Conservation (phyloP, 2,329 filamentous ascomycete genomes). For the Clathrospora elynae region DNA sequence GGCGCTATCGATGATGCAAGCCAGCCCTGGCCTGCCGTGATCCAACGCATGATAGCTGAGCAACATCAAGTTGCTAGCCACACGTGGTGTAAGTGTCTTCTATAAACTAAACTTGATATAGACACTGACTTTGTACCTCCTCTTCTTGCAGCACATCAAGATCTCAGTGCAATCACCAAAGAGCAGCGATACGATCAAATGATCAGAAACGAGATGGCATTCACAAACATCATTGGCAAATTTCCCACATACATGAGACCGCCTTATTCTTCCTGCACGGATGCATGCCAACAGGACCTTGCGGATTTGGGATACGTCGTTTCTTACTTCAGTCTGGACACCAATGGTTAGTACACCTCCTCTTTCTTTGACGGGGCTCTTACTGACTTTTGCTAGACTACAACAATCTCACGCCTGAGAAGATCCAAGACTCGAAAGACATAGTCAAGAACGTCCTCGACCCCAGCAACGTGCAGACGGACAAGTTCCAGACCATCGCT, state of each 20-base stretch:
- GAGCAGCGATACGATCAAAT: conserved; percentile 56
- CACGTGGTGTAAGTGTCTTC: too few species aligned
- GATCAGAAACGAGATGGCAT: conserved; percentile 60
- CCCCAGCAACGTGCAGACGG: conserved; percentile 23
- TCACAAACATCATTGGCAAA: conserved; percentile 59
- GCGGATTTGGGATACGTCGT: conserved; percentile 61
- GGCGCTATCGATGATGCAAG: conserved; percentile 58
- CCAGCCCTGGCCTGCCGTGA: conserved; percentile 54
- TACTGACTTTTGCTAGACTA: conserved; percentile 29
- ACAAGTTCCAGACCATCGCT: conserved; percentile 58
- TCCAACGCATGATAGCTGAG: conserved; percentile 59
- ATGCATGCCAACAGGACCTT: conserved; percentile 45
- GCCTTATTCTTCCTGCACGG: conserved; percentile 54
- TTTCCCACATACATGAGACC: conserved; percentile 61
- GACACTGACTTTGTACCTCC: too few species aligned
- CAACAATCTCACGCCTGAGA: conserved; percentile 37
- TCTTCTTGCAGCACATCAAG: too few species aligned
- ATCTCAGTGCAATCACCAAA: conserved; percentile 52
- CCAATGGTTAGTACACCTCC: conserved; percentile 44
- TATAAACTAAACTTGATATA: too few species aligned
- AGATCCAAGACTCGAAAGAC: conserved; percentile 45
- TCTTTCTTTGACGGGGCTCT: conserved; percentile 38
- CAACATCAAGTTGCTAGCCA: conserved; percentile 67
- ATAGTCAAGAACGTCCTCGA: conserved; percentile 51
- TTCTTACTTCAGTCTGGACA: conserved; percentile 65